Evolutionary conservation across 129 eudicot genomes (phyloP), one percentile per base, ranked within the genome.

Genomic region (Centrapalus pauciflorus): DNA sequence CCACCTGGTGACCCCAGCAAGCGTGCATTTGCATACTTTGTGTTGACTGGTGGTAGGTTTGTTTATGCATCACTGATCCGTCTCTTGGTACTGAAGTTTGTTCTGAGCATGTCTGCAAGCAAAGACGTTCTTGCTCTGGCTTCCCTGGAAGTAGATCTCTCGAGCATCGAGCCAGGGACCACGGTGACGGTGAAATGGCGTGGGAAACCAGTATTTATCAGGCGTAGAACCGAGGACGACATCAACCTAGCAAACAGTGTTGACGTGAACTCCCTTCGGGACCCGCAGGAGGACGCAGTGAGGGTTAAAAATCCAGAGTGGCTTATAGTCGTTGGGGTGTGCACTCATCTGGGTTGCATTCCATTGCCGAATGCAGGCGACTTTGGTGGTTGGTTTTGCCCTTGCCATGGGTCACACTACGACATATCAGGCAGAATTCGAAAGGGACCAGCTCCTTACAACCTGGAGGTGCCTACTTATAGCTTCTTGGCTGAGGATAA

Each of bases 1-100:
- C 96, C 93, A 5, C 93, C 93, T 11, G 93, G 96, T 10, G 96
- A 88, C 57, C 96, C 96, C 19, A 88, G 89, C 87, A 88, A 88
- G 70, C 83, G 89, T 48, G 96, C 96, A 30, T 88, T 88, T 51
- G 96, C 96, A 24, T 88, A 88, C 77, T 88, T 88, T 43, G 96
- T 88, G 11, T 59, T 88, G 72, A 88, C 96, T 1, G 96, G 96
- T 6, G 96, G 96, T 24, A 83, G 96, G 59, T 84, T 88, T 23
- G 90, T 88, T 12, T 88, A 88, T 45, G 96, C 91, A 1, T 84
- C 96, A 2, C 66, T 88, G 65, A 55, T 83, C 64, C 96, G 96
- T 45, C 88, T 88, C 16, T 70, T 88, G 58, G 84, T 88, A 2
- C 88, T 84, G 14, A 88, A 88, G 75, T 84, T 88, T 71, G 91